Percentiles rank a stretch among this genome's conserved stretches.
phyloP scores from a whole-genome alignment of 768 basidiomycete genomes.

The Hirschioporus abietinus region DNA sequence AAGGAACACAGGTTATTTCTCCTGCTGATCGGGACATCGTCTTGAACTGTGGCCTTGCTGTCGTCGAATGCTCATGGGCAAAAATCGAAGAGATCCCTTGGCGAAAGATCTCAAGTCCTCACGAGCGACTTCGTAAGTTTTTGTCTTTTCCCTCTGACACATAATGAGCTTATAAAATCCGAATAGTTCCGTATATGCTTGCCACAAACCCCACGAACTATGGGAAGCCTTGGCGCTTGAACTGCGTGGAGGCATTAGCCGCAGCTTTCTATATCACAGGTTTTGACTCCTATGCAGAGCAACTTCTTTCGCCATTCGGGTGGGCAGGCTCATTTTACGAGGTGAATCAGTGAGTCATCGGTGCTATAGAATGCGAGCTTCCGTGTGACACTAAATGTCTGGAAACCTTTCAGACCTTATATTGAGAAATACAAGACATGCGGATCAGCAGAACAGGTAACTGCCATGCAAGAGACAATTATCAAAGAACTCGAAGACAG shows the following conservation, averaged over 20 bases:
- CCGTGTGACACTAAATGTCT: not conserved
- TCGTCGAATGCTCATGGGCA: constrained; percentile 99
- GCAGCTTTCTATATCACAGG: constrained; percentile 95
- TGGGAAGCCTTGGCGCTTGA: constrained; percentile 93
- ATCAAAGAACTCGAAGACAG: constrained; percentile 62
- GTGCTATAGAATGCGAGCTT: not conserved
- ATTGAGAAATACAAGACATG: constrained; percentile 78
- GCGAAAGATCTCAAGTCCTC: constrained; percentile 84
- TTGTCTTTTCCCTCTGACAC: not conserved
- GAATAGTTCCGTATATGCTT: constrained; percentile 85
- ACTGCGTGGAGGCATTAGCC: constrained; percentile 92
- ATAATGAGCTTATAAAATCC: not conserved
- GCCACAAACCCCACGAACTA: constrained; percentile 98
- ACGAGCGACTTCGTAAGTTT: constrained; percentile 81
- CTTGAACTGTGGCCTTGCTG: constrained; percentile 71
- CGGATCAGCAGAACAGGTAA: constrained; percentile 51
- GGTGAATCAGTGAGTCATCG: constrained; percentile 63
- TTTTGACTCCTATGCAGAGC: constrained; percentile 74
- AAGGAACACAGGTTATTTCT: constrained; percentile 71
- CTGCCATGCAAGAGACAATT: constrained; percentile 57
- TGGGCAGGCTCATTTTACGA: constrained; percentile 89
- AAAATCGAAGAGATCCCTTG: constrained; percentile 93
- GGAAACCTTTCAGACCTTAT: constrained; percentile 37
- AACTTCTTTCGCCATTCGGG: constrained; percentile 73
- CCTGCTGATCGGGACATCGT: constrained; percentile 84